These are phyloP conservation scores for Lipomyces orientalis DNA, from an alignment of 805 yeast genomes.

Conservation along the genomic window DNA sequence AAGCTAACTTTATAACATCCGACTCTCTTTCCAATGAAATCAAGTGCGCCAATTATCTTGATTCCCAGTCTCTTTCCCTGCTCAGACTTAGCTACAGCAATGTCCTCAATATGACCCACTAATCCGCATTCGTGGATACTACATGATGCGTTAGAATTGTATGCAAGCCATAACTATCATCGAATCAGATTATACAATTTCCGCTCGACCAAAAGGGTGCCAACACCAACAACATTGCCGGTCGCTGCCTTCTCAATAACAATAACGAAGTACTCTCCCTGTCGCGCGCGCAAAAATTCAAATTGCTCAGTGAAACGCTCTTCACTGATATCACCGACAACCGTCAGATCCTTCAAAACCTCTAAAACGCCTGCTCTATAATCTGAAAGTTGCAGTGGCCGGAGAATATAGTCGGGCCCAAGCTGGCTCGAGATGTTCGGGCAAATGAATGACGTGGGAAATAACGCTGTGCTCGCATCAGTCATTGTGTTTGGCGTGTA, in stretches of 20 bases:
- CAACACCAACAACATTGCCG: constrained; percentile 76
- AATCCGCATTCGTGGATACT: constrained; percentile 78
- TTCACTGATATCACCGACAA: constrained; percentile 73
- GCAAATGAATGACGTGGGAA: constrained; percentile 12
- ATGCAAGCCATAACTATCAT: not conserved
- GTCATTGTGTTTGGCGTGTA: not conserved
- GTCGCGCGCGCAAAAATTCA: constrained; percentile 60
- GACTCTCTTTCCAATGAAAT: constrained; percentile 58
- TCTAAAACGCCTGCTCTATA: constrained; percentile 65
- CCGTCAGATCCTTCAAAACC: constrained; percentile 72
- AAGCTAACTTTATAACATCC: constrained; percentile 80
- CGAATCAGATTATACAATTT: constrained; percentile 50
- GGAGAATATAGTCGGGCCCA: constrained; percentile 65
- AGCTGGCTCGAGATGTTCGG: constrained; percentile 40
- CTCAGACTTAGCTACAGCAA: constrained; percentile 72
- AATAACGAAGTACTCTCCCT: constrained; percentile 65
- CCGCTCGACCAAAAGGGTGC: constrained; percentile 77
- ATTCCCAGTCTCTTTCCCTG: constrained; percentile 87
- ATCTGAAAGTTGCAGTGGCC: constrained; percentile 64
- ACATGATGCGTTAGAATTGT: not conserved
- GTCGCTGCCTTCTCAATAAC: constrained; percentile 62
- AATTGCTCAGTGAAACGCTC: constrained; percentile 58
- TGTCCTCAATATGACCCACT: constrained; percentile 95
- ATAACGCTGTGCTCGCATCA: not conserved
- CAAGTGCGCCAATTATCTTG: constrained; percentile 65